Evolutionary conservation across 768 basidiomycete genomes (phyloP).

Genomic region (Leccinum variicolor): DNA sequence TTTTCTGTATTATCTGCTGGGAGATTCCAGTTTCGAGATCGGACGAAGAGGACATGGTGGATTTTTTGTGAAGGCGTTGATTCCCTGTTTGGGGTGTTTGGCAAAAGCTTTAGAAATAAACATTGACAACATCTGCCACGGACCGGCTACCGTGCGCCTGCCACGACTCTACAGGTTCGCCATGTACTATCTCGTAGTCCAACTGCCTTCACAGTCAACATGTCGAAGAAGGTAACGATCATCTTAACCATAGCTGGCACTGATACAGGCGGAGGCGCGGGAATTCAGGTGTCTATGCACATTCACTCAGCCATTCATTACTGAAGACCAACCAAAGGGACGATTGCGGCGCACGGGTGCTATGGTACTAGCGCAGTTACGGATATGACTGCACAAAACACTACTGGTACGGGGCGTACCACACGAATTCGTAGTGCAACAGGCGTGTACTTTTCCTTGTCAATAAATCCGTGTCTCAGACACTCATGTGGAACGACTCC

Average conservation of each 20-base stretch:
- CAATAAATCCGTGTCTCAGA: not conserved
- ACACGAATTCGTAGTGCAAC: constrained; percentile 47
- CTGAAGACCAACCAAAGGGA: constrained; percentile 25
- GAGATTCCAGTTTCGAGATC: constrained; percentile 12
- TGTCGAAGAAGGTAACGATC: too few relatives aligned
- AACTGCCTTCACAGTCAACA: too few relatives aligned
- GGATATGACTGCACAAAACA: constrained; percentile 89
- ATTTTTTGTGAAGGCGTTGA: not conserved
- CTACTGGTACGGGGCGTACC: constrained; percentile 68
- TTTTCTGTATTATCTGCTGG: constrained; percentile 8
- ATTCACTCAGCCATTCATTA: too few relatives aligned
- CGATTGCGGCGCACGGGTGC: constrained; percentile 72
- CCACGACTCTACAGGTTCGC: too few relatives aligned
- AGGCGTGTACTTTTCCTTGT: too few relatives aligned
- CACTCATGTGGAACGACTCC: not conserved
- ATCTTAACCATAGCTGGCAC: too few relatives aligned
- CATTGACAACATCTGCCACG: constrained; percentile 17
- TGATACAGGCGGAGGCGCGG: too few relatives aligned
- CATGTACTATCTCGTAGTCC: too few relatives aligned
- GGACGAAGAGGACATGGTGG: constrained; percentile 21
- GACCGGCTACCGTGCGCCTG: too few relatives aligned
- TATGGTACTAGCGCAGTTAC: constrained; percentile 84
- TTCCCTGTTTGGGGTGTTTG: constrained; percentile 25
- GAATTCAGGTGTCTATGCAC: too few relatives aligned
- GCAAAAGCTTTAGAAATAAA: constrained; percentile 26